Evolutionary conservation across 306 rosid genomes (phyloP), one percentile per base, ranked within the genome.

Genomic region (Pyrus bretschneideri): DNA sequence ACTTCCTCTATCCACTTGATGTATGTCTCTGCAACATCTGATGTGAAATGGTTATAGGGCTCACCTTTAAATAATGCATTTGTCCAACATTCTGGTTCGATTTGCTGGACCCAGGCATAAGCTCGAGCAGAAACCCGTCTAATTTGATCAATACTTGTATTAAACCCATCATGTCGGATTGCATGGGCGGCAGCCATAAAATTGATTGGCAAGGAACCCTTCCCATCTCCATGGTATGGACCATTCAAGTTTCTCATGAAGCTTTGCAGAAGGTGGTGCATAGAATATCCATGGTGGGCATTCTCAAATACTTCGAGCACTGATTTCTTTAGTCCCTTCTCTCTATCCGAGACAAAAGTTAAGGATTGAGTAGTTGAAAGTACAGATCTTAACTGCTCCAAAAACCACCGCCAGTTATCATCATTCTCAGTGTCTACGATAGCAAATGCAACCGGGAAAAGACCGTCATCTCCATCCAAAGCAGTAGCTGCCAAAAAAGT

Each of bases 161-260:
- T 85, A 38, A 85, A 85, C 59, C 76, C 67, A 75, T 85, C 84
- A 33, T 33, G 68, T 62, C 87, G 82, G 54, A 76, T 76, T 49
- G 91, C 76, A 30, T 83, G 84, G 38, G 87, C 84, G 38, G 89
- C 89, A 72, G 84, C 83, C 74, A 83, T 19, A 31, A 87, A 81
- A 79, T 38, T 51, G 49, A 73, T 71, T 9, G 79, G 86, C 83
- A 87, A 71, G 14, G 87, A 87, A 74, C 79, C 78, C 76, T 78
- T 87, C 40, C 89, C 89, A 8, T 85, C 87, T 68, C 87, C 89
- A 70, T 80, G 73, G 81, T 83, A 87, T 25, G 87, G 91, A 23
- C 89, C 89, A 72, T 57, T 87, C 46, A 86, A 76, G 80, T 54
- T 83, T 74, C 61, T 83, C 76, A 73, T 87, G 76, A 87, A 82